Evolutionary conservation across 2,329 filamentous ascomycete species (phyloP), one percentile per base, ranked within the genome.

Genomic region (Tetracladium maxilliforme): DNA sequence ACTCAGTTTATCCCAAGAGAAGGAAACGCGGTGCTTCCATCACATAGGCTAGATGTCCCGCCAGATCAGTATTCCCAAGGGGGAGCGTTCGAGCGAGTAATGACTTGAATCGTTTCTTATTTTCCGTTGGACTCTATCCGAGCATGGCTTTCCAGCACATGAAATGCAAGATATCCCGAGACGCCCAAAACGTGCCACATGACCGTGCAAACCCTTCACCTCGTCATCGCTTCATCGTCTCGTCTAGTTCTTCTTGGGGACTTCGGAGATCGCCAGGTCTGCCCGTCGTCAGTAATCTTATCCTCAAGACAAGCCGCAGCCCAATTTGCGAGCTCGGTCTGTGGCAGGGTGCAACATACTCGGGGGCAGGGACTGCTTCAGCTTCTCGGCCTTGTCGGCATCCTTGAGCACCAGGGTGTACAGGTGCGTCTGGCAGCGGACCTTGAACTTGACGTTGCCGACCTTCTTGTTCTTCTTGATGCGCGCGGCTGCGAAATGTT

Each of bases 391-490:
- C 82, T 95, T 95, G 57, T 94, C 90, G 52, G 74, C 72, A 66
- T 98, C 90, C 76, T 93, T 94, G 51, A 98, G 77, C 56, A 92
- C 81, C 48, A 98, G 77, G 46, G 90, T 94, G 80, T 98, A 98
- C 46, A 98, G 70, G 70, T 90, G 76, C 52, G 76, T 74, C 58
- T 82, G 70, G 79, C 90, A 95, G 61, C 90, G 83, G 72, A 98
- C 87, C 83, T 98, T 98, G 84, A 98, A 95, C 80, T 98, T 98
- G 77, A 90, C 86, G 70, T 87, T 77, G 57, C 77, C 71, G 52
- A 67, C 65, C 65, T 79, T 76, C 62, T 75, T 78, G 75, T 77
- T 92, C 73, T 92, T 90, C 84, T 95, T 87, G 70, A 87, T 83
- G 59, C 80, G 76, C 53, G 80, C 80, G 61, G 80, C 80, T 87